Evolutionary conservation across 495 filamentous ascomycete genomes (phyloP).

Genomic region (Aspergillus funiculosus): DNA sequence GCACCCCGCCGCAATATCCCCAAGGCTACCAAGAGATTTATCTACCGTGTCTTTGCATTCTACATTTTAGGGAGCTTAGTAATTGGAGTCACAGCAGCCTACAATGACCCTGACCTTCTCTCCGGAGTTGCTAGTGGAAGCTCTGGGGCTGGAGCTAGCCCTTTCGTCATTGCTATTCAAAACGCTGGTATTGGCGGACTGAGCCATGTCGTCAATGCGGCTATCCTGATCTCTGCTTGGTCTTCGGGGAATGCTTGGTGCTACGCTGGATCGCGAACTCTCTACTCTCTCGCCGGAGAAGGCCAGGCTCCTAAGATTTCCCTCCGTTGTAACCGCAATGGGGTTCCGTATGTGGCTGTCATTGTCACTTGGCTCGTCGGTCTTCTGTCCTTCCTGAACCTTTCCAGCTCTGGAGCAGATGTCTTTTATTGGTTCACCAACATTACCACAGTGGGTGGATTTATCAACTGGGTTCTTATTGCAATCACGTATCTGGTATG

Average conservation of each 20-base stretch:
- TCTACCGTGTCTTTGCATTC: slow-evolving; percentile 79
- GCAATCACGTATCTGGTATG: slow-evolving; percentile 30
- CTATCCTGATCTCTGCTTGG: slow-evolving; percentile 60
- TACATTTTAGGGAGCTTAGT: slow-evolving; percentile 54
- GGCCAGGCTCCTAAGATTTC: slow-evolving; percentile 59
- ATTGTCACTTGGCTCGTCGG: slow-evolving; percentile 42
- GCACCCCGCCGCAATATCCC: slow-evolving; percentile 74
- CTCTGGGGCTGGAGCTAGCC: slow-evolving; percentile 44
- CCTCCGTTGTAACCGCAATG: slow-evolving; percentile 33
- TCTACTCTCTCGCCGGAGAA: slow-evolving; percentile 67
- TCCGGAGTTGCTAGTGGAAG: slow-evolving; percentile 37
- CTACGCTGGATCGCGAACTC: slow-evolving; percentile 66
- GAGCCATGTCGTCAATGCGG: slow-evolving; percentile 69
- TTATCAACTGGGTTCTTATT: slow-evolving; percentile 51
- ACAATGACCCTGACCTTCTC: slow-evolving; percentile 50
- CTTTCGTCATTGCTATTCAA: slow-evolving; percentile 54
- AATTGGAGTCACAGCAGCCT: slow-evolving; percentile 49
- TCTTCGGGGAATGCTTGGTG: slow-evolving; percentile 71
- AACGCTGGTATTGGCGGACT: slow-evolving; percentile 58
- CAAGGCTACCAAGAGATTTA: slow-evolving; percentile 69
- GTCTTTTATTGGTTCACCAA: slow-evolving; percentile 58
- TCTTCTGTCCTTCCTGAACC: slow-evolving; percentile 46
- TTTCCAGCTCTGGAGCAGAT: slow-evolving; percentile 30
- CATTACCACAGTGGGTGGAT: slow-evolving; percentile 55
- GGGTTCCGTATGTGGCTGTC: slow-evolving; percentile 48